Evolutionary conservation across 2,329 filamentous ascomycete species (phyloP), one percentile per base, ranked within the genome.

Genomic region (Beauveria caledonica): DNA sequence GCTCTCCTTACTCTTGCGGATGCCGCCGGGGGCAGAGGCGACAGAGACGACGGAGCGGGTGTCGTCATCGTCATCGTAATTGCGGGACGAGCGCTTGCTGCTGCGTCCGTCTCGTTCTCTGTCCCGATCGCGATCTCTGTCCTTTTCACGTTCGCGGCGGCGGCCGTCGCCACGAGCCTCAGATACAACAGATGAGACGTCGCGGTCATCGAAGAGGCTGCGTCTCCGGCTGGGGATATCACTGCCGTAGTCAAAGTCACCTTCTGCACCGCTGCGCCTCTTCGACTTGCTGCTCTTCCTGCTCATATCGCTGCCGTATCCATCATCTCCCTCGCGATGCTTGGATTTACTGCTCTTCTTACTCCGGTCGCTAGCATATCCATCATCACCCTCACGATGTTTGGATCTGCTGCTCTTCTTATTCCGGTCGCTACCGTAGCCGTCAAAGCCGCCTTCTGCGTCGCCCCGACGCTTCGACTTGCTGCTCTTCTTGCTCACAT

Each of bases 181-280:
- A 6, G 81, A 82, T 5, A 79, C 75, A 13, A 80, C 74, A 36
- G 80, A 83, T 62, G 73, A 76, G 21, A 77, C 74, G 45, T 80
- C 78, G n/a, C 74, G 74, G 60, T 80, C 76, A 27, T 78, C 73
- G 59, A 74, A 76, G 2, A 66, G 68, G n/a, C 75, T 74, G 3
- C 69, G 71, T 49, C 68, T 71, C 63, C 71, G 71, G 68, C 78
- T 72, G 36, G 74, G 71, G 29, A 74, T 73, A 57, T 77, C 72
- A 53, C 73, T 70, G 62, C 73, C 70, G 23, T 66, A 58, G 13
- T 66, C 72, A 63, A 65, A 72, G 58, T 70, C 74, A 58, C 72
- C 77, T 60, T 70, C 75, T 58, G 65, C 62, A 58, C 66, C 68
- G 56, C 72, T 74, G 61, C 68, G 70, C 58, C 70, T 71, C 67